A percentile compares a stretch with the other conserved stretches of the same genome.
Evolutionary conservation across 176 grass and related monocot genomes (phyloP).

Genomic region (Pharus latifolius): DNA sequence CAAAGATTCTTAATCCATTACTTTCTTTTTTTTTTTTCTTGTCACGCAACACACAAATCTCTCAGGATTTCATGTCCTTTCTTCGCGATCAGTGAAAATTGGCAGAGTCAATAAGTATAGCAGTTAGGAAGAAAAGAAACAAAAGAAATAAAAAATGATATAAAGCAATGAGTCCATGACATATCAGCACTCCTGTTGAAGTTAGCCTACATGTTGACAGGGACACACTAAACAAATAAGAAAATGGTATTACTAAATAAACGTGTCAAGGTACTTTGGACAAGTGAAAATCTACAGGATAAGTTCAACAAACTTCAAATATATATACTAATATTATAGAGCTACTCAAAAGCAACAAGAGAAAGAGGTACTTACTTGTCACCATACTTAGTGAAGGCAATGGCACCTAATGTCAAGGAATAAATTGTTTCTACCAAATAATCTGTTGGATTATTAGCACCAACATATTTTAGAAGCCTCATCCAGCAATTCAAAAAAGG

Average conservation of each 20-base stretch:
- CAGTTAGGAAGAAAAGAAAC: not conserved
- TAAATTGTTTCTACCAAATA: conserved; percentile 61
- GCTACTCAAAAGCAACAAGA: conserved; percentile 10
- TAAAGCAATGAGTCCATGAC: not conserved
- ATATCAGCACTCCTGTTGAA: not conserved
- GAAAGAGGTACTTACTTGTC: conserved; percentile 44
- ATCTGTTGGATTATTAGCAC: conserved; percentile 29
- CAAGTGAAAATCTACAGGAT: too few relatives aligned
- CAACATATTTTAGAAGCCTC: conserved; percentile 38
- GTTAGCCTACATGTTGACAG: conserved; percentile 1
- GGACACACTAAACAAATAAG: not conserved
- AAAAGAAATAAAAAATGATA: not conserved
- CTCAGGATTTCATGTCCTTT: too few relatives aligned
- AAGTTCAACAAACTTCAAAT: too few relatives aligned
- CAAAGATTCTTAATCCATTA: too few relatives aligned
- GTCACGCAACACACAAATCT: too few relatives aligned
- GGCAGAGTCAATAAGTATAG: not conserved
- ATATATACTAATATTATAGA: not conserved
- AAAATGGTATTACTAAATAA: conserved; percentile 4
- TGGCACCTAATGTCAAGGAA: conserved; percentile 47
- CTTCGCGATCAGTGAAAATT: not conserved
- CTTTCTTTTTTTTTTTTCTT: too few relatives aligned
- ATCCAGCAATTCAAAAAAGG: conserved; percentile 32
- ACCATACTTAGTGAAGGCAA: conserved; percentile 40
- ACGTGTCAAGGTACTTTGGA: too few relatives aligned